Evolutionary conservation across 495 filamentous ascomycete genomes (phyloP), one percentile per base, ranked within the genome.

Genomic region (Penicillium malachiteum): DNA sequence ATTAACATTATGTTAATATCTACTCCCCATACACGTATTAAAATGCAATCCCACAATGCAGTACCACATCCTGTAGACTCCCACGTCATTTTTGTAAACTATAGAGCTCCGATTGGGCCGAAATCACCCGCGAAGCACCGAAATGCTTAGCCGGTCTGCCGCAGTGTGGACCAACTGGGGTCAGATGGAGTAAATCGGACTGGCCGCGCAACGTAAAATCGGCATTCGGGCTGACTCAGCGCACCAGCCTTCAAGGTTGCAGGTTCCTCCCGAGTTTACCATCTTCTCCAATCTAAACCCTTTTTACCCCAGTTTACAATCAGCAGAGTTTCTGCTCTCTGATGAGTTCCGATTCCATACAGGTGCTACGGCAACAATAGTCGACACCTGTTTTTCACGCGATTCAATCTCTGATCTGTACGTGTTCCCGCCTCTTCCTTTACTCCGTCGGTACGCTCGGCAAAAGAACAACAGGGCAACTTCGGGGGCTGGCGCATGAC

Each of bases 291-390:
- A 51, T 34, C 56, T 39, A 56, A 51, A 38, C 45, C 42, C 44
- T 52, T 48, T 63, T 59, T 34, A 42, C 39, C 26, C 50, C 26
- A 38, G 43, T 39, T 37, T 55, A 32, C 52, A 58, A 55, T 49
- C 54, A 59, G 60, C 60, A 70, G 71, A 66, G 60, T 62, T 66
- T 66, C 54, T 63, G 66, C 72, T 75, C 69, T 77, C 72, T 76
- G 68, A 77, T 77, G 73, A 73, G 69, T 76, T 64, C 64, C 60
- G 69, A 64, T 63, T 67, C 48, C 60, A 58, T 65, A 62, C 72
- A 76, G 73, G 73, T 76, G 73, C 62, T 74, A 73, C 71, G 71
- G 72, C 73, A 75, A 68, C 66, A 59, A 59, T 72, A 71, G 74
- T 77, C 74, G 68, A 73, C 70, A 75, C 72, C 74, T 77, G 71